A percentile compares a stretch with the other conserved stretches of the same genome.
Conservation (phyloP, 2,329 filamentous ascomycete species). For the Pseudogymnoascus sp. region DNA sequence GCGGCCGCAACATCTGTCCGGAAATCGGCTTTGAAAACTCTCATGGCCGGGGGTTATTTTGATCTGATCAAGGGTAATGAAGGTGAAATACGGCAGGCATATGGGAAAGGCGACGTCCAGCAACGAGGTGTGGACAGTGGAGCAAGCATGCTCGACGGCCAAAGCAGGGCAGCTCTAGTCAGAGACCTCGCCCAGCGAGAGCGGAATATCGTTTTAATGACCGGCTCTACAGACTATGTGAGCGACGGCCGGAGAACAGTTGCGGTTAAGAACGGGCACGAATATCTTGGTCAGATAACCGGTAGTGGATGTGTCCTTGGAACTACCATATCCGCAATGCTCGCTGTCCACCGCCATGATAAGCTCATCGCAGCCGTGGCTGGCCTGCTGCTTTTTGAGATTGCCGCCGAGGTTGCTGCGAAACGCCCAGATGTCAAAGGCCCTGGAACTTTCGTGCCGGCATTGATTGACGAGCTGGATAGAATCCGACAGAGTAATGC, state of each 20-base stretch:
- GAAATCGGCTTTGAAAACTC: constrained; percentile 57
- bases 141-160: constrained; percentile 41
- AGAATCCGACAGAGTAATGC: constrained; percentile 41
- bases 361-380: constrained; percentile 65
- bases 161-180: constrained; percentile 55
- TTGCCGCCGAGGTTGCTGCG: constrained; percentile 52
- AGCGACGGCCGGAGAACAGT: constrained; percentile 64
- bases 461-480: constrained; percentile 67
- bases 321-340: constrained; percentile 66
- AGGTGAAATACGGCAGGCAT: constrained; percentile 70
- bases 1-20: constrained; percentile 74
- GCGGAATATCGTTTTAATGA: constrained; percentile 69
- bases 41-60: constrained; percentile 68
- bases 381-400: constrained; percentile 68
- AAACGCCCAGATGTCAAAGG: constrained; percentile 62
- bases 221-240: constrained; percentile 67
- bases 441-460: constrained; percentile 78
- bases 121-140: constrained; percentile 82
- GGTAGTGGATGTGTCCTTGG: constrained; percentile 81
- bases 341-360: constrained; percentile 54
- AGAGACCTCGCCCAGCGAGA: constrained; percentile 57
- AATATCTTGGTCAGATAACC: constrained; percentile 59
- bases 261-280: constrained; percentile 67
- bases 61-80: constrained; percentile 92
- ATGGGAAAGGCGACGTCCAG: constrained; percentile 45